phyloP scores from a whole-genome alignment of 495 filamentous ascomycete species.

The Penicillium bovifimosum region DNA sequence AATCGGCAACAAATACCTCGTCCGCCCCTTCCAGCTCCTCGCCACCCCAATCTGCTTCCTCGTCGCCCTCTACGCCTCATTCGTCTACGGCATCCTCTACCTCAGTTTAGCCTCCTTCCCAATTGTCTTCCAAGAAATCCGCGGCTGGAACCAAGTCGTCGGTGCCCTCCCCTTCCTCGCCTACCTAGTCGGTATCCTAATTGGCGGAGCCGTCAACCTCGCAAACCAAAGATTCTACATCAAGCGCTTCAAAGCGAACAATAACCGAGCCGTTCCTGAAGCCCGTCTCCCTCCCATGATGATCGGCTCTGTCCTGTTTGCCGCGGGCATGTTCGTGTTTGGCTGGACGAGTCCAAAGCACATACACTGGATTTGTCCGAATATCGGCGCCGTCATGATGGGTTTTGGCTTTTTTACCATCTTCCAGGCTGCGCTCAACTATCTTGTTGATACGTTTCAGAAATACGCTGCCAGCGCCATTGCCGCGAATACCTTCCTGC shows the following conservation, averaged over 20 bases:
- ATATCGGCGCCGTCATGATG: constrained; percentile 53
- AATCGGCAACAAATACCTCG: constrained; percentile 54
- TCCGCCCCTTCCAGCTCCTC: constrained; percentile 59
- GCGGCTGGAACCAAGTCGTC: constrained; percentile 55
- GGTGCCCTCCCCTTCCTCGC: constrained; percentile 55
- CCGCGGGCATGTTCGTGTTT: constrained; percentile 52
- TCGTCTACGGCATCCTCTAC: constrained; percentile 55
- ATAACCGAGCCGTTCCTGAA: constrained; percentile 49
- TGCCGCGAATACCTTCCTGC: constrained; percentile 65
- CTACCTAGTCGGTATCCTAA: constrained; percentile 50
- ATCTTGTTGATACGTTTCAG: constrained; percentile 55
- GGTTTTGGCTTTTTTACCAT: constrained; percentile 61
- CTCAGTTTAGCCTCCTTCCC: constrained; percentile 55
- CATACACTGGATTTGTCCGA: constrained; percentile 57
- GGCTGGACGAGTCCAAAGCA: constrained; percentile 45
- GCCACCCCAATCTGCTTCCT: constrained; percentile 55
- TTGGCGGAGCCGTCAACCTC: constrained; percentile 46
- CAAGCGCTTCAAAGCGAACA: constrained; percentile 43
- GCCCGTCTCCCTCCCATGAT: constrained; percentile 60
- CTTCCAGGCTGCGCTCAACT: constrained; percentile 50
- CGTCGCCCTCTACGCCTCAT: constrained; percentile 52
- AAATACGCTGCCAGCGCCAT: constrained; percentile 55
- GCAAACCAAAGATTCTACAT: constrained; percentile 51
- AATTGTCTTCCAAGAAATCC: constrained; percentile 53
- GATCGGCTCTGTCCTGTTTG: constrained; percentile 53